Percentiles rank a stretch among this genome's conserved stretches.
Evolutionary conservation across 352 stramenopile species (phyloP).

Genomic region (Globisporangium apiculatum): DNA sequence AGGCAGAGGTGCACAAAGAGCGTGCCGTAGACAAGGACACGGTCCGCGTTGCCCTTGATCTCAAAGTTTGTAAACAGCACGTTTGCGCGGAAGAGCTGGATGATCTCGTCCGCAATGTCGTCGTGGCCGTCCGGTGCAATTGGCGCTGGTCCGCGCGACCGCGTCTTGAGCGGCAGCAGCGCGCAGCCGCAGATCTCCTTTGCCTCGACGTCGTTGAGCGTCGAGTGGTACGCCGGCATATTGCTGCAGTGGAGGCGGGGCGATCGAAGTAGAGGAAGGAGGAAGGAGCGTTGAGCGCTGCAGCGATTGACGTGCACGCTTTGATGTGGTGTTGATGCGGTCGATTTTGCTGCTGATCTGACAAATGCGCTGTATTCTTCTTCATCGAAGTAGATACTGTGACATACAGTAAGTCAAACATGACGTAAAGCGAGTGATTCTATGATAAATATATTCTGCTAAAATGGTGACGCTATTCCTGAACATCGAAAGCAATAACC

Average conservation of each 20-base stretch:
- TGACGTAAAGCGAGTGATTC: too few relatives aligned
- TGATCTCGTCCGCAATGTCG: constrained; percentile 92
- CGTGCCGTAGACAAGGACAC: constrained; percentile 92
- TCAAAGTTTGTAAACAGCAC: constrained; percentile 93
- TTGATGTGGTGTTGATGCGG: too few relatives aligned
- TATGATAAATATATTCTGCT: too few relatives aligned
- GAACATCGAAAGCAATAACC: too few relatives aligned
- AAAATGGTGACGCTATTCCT: too few relatives aligned
- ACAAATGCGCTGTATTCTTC: too few relatives aligned
- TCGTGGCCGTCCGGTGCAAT: constrained; percentile 66
- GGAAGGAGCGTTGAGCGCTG: too few relatives aligned
- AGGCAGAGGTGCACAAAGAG: constrained; percentile 89
- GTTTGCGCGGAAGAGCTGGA: constrained; percentile 91
- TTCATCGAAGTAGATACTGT: too few relatives aligned
- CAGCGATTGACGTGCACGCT: too few relatives aligned
- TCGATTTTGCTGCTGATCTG: too few relatives aligned
- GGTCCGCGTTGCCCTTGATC: constrained; percentile 87
- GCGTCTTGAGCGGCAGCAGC: constrained; percentile 89
- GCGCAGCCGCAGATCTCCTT: constrained; percentile 83
- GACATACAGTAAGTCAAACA: too few relatives aligned
- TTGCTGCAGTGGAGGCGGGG: background rate
- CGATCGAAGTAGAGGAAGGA: too few relatives aligned
- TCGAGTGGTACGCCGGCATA: constrained; percentile 92
- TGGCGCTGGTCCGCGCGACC: constrained; percentile 78
- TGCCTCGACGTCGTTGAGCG: constrained; percentile 63